These are phyloP conservation scores for Pichia inconspicua DNA, from an alignment of 1,139 yeast genomes.

Conservation along the genomic window DNA sequence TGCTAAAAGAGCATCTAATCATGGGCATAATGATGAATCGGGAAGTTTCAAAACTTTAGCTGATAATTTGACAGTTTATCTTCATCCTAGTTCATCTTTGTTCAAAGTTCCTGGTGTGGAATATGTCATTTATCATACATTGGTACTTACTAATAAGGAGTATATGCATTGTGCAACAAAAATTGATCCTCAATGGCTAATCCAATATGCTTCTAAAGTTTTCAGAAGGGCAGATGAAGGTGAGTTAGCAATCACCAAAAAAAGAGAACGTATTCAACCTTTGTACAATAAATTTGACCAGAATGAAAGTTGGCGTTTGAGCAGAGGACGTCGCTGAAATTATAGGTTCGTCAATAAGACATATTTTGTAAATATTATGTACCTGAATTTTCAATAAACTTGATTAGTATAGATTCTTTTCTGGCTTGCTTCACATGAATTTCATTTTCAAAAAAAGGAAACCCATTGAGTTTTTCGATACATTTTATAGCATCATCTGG, in stretches of 20 bases:
- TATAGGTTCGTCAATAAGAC: too few relatives aligned
- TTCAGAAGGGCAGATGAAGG: slow-evolving; percentile 54
- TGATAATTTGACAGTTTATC: slow-evolving; percentile 68
- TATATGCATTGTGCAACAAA: slow-evolving; percentile 85
- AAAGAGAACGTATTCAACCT: slow-evolving; percentile 41
- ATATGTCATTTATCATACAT: slow-evolving; percentile 72
- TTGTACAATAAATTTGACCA: slow-evolving; percentile 38
- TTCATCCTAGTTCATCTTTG: slow-evolving; percentile 85
- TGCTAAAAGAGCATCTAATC: slow-evolving; percentile 60
- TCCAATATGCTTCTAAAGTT: slow-evolving; percentile 80
- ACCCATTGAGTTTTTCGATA: slow-evolving; percentile 38
- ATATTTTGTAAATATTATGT: not conserved
- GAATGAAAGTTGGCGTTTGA: slow-evolving; percentile 31
- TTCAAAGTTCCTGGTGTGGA: slow-evolving; percentile 45
- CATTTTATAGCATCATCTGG: slow-evolving; percentile 48
- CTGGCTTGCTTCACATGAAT: slow-evolving; percentile 37
- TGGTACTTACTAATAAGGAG: slow-evolving; percentile 75
- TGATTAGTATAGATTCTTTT: slow-evolving; percentile 9
- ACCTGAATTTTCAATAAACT: not conserved
- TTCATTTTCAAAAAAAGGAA: slow-evolving; percentile 48
- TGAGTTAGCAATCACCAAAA: slow-evolving; percentile 31
- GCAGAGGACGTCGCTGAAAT: slow-evolving; percentile 23
- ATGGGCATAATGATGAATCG: slow-evolving; percentile 36
- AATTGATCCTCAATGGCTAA: slow-evolving; percentile 79
- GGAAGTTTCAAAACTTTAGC: slow-evolving; percentile 67